Percentiles rank a stretch among this genome's conserved stretches.
phyloP scores from a whole-genome alignment of 805 yeast species.

The Wickerhamiella australiensis region DNA sequence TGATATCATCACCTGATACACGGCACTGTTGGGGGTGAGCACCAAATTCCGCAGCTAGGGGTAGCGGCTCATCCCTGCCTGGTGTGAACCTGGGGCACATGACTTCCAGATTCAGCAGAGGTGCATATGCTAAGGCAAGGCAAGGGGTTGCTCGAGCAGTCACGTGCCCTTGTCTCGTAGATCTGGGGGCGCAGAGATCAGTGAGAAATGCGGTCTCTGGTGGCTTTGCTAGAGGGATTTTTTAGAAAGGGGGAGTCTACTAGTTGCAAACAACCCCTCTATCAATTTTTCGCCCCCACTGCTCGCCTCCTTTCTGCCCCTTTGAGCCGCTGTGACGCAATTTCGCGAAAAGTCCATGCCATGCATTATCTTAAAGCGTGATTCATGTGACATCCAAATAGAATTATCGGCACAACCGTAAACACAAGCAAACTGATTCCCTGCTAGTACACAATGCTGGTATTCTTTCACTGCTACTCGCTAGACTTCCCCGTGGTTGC shows the following conservation, averaged over 20 bases:
- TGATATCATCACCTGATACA: neutral
- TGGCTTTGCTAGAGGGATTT: neutral
- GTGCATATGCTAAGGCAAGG: slow-evolving; percentile 2
- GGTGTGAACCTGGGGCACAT: neutral
- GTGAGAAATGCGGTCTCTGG: neutral
- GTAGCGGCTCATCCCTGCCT: neutral
- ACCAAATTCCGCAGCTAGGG: neutral
- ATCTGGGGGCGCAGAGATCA: neutral
- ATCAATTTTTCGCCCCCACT: too few species aligned
- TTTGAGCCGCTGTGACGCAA: neutral
- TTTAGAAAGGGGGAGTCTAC: too few species aligned
- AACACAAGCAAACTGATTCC: neutral
- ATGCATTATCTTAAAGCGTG: neutral
- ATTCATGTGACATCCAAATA: neutral
- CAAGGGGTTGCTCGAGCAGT: slow-evolving; percentile 5
- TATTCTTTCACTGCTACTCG: neutral
- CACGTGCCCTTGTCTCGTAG: neutral
- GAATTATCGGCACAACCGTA: too few species aligned
- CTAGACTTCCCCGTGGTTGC: neutral
- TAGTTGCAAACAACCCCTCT: too few species aligned
- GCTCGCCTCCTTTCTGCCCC: too few species aligned
- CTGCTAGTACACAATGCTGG: neutral
- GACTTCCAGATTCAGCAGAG: slow-evolving; percentile 5
- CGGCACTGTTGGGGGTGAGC: neutral
- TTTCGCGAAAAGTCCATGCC: neutral